These are phyloP conservation scores for Daldinia caldariorum DNA, from an alignment of 495 filamentous ascomycete genomes.

Conservation along the genomic window DNA sequence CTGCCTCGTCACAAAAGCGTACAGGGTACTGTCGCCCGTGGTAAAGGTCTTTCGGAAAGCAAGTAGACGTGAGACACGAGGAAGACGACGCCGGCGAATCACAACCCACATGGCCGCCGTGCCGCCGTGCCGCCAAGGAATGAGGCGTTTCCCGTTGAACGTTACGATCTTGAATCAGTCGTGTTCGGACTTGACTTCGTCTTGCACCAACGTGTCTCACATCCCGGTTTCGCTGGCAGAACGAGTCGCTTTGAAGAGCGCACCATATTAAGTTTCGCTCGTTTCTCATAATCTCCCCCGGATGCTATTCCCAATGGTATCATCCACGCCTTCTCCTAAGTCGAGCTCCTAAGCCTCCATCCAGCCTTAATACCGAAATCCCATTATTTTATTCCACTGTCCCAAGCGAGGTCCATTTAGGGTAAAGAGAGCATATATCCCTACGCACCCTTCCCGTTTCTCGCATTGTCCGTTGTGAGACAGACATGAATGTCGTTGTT, in stretches of 20 bases:
- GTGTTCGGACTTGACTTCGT: slow-evolving; percentile 20
- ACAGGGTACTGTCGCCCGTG: slow-evolving; percentile 26
- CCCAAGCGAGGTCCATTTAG: slow-evolving; percentile 23
- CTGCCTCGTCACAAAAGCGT: background rate
- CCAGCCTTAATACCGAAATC: background rate
- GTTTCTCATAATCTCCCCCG: background rate
- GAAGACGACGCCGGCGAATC: slow-evolving; percentile 30
- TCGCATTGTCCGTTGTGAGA: slow-evolving; percentile 12
- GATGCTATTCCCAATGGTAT: slow-evolving; percentile 1
- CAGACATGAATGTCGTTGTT: slow-evolving; percentile 13
- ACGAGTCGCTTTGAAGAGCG: slow-evolving; percentile 24
- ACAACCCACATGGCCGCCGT: slow-evolving; percentile 19
- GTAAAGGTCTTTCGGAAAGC: slow-evolving; percentile 30
- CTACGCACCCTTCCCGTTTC: background rate
- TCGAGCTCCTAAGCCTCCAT: slow-evolving; percentile 4
- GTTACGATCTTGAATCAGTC: slow-evolving; percentile 23
- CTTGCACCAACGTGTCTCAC: slow-evolving; percentile 38
- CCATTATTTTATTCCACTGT: slow-evolving; percentile 1
- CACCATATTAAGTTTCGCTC: background rate
- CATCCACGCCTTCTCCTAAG: background rate
- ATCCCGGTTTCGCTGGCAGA: slow-evolving; percentile 7
- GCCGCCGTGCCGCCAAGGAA: slow-evolving; percentile 27
- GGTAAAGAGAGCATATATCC: slow-evolving; percentile 16
- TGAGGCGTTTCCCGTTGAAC: slow-evolving; percentile 32
- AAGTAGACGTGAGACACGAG: slow-evolving; percentile 39